Evolutionary conservation across 1,284 basidiomycete species (phyloP), one percentile per base, ranked within the genome.

Genomic region (Cerrena zonata): DNA sequence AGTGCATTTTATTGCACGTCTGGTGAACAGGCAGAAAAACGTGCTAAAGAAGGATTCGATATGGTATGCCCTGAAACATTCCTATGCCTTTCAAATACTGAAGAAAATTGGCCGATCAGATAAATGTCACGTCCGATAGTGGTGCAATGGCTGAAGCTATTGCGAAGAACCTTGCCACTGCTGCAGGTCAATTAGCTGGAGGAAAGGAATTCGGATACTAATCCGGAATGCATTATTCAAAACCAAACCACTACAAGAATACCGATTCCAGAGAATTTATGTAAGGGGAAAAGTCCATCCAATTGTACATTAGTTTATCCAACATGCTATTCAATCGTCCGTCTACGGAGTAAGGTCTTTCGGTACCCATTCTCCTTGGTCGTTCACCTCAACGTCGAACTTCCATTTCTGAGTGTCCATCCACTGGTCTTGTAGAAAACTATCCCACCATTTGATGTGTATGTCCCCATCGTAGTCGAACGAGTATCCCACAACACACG

Each of bases 81-180:
- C 12, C 34, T 39, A 23, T 30, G 47, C 68, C 1, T 74, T 76
- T 26, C 76, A 62, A 19, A 13, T 15, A 38, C 47, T 49, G 40
- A 15, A 50, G 11, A 49, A 12, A 15, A n/a, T 36, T 25, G 45
- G 34, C 25, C 24, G 15, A 22, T 34, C 47, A 82, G 79, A 78
- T 82, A 53, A 80, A 77, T 52, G 78, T 79, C 1, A 70, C 67
- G 0, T 69, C 67, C 26, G 79, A 82, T 55, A 63, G 64, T 23
- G 71, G 71, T 2, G 75, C 78, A 1, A 68, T 82, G 61, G 58
- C 71, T 0, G 48, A 49, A 25, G 36, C 42, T 21, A 45, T 50
- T 19, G 36, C 34, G 30, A 41, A 27, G 22, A 36, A 45, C 25
- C 27, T 50, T n/a, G 42, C 49, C 12, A 25, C 19, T 11, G 49